Evolutionary conservation across 371 early-diverging fungal genomes (phyloP).

Genomic region (Fennellomyces sp.): DNA sequence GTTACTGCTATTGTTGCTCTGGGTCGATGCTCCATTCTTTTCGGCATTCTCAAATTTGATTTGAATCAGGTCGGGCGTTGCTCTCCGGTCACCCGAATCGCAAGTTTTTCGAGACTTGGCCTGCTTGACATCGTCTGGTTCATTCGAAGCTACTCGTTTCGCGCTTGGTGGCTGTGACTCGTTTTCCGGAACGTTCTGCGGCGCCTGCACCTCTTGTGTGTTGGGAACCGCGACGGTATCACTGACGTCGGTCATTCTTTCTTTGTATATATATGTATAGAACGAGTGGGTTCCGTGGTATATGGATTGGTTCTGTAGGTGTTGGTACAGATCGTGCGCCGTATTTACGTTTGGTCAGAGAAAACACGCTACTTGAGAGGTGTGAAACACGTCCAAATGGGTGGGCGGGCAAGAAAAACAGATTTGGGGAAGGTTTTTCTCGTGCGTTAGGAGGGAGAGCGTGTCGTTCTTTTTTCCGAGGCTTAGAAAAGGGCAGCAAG

Average conservation of each 20-base stretch:
- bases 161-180: conserved; percentile 15
- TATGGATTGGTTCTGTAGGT: neutral
- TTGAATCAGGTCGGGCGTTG: neutral
- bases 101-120: conserved; percentile 21
- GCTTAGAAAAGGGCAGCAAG: neutral
- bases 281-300: neutral
- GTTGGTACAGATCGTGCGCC: too few species aligned
- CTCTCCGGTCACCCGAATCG: neutral
- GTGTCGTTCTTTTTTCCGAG: neutral
- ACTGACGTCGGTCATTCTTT: conserved; percentile 4
- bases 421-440: too few species aligned
- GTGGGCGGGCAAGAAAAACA: too few species aligned
- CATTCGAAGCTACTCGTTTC: conserved; percentile 20
- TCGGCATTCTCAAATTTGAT: conserved; percentile 2
- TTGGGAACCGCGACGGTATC: neutral
- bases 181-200: conserved; percentile 2
- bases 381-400: too few species aligned
- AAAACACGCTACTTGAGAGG: neutral
- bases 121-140: conserved; percentile 17
- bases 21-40: neutral
- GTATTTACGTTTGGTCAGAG: too few species aligned
- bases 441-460: too few species aligned
- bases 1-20: neutral
- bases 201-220: neutral
- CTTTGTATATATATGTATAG: neutral